These are phyloP conservation scores for Flaveria brownii DNA, from an alignment of 129 eudicot genomes.

Conservation along the genomic window DNA sequence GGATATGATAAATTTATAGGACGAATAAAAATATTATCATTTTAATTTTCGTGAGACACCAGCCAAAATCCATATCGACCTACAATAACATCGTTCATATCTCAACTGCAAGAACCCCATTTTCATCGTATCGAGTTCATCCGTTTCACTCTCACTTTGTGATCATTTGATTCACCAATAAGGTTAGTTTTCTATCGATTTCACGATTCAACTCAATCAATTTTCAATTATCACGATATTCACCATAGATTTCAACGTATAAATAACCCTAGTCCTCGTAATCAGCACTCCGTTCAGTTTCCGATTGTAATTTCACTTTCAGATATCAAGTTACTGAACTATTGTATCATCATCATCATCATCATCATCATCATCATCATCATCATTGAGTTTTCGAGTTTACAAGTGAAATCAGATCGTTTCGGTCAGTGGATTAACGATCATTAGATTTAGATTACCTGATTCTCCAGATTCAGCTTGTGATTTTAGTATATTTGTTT, in stretches of 20 bases:
- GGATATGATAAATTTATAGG: too few species aligned
- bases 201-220: slow-evolving; percentile 17
- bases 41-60: slow-evolving; percentile 21
- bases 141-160: slow-evolving; percentile 6
- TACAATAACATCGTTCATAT: slow-evolving; percentile 31
- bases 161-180: slow-evolving; percentile 11
- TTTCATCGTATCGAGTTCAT: not conserved
- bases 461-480: slow-evolving; percentile 19
- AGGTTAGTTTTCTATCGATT: slow-evolving; percentile 22
- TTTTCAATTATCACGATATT: not conserved
- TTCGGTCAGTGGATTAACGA: slow-evolving; percentile 10
- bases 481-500: slow-evolving; percentile 2
- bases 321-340: slow-evolving; percentile 4
- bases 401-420: slow-evolving; percentile 2
- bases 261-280: slow-evolving; percentile 26
- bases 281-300: slow-evolving; percentile 10
- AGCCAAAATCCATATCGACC: slow-evolving; percentile 24
- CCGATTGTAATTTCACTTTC: slow-evolving; percentile 25
- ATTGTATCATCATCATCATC: not conserved
- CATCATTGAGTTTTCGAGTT: not conserved
- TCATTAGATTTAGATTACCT: slow-evolving; percentile 16
- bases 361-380: too few species aligned
- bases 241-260: slow-evolving; percentile 10
- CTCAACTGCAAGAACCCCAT: slow-evolving; percentile 29
- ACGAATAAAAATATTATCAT: not conserved